Base-by-base conservation (phyloP, 176 grass and related monocot species). In the Chrysopogon serrulatus region DNA sequence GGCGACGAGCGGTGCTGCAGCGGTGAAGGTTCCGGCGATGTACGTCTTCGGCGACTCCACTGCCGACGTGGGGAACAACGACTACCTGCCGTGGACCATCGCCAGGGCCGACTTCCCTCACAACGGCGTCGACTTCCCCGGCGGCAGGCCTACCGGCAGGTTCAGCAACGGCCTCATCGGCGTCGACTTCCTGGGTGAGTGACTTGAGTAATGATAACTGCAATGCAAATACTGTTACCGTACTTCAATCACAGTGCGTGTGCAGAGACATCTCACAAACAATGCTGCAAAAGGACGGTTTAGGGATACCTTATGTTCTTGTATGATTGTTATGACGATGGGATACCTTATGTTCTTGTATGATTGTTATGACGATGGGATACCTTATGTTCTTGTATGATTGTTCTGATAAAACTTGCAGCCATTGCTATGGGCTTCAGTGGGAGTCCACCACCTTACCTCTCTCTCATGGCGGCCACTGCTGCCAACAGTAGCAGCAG, bases 21-120 rank as follows among this genome's bases (percentile, higher is more conserved):
- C 10, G 44, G 36, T 32, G 15, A 83, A 88, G 44, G 86, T 91
- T n/a, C 84, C 84, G 53, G 94, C 91, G 10, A 85, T 97, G 19
- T 96, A 86, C 18, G 89, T 97, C 49, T 97, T 97, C 5, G 91
- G 94, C 0, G 91, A 97, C 88, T 97, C 91, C 8, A 93, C 84
- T 13, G 91, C 78, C 0, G 94, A 97, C 74, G 94, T 91, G 32
- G 91, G 94, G 6, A 93, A 93, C 48, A 97, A 97, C 65, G 73
- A 91, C 39, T 91, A 86, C 77, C 17, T 93, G 81, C 33, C 74
- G 0, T 68, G 54, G 53, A 86, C 4, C 42, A 81, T 28, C 0
- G 37, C 87, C 35, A 93, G 82, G 82, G 94, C 91, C 0, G 68
- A 97, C 65, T 97, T 91, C 39, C 94, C 94, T 53, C 87, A 91